Base-by-base conservation (phyloP, 2,329 filamentous ascomycete species). In the Fusarium scirpi region DNA sequence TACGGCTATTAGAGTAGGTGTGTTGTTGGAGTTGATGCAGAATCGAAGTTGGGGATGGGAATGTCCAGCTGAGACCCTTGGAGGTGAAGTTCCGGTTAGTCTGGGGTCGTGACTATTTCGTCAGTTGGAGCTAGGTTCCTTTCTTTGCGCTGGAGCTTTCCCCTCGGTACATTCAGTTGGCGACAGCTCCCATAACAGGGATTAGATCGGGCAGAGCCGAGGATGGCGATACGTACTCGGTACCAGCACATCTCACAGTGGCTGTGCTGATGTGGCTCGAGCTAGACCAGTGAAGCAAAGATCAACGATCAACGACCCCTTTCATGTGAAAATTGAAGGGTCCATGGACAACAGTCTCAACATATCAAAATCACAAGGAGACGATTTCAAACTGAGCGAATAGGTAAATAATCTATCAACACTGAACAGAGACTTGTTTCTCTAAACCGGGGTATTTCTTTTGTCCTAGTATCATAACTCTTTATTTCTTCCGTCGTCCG, bases 401-500 rank as follows among this genome's bases (percentile, higher is more conserved):
- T 57, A 58, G 13, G 57, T 56, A 61, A 40, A 71, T 46, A 62
- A 45, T 61, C 44, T 66, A 61, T 69, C 62, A 70, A 52, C 53
- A 62, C 38, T 61, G 32, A 52, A 55, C 55, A 62, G 29, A 58
- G 55, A 59, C 58, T 55, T 54, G 40, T 30, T 27, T 41, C 40
- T 62, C 49, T 53, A 47, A 29, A 46, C 48, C 32, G 32, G 41
- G 46, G 60, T 48, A 57, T 60, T 45, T 57, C 59, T 70, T 64
- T 52, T 18, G 49, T 60, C 51, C 51, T 60, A 55, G 54, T 44
- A 65, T 64, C 25, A 62, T 48, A 66, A 47, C 40, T 54, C 61
- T 53, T 76, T 67, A 77, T 73, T 77, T 79, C 71, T 77, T 82
- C 74, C 78, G 79, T 70, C 80, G 74, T 69, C 75, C 77, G 56